Percentiles rank a stretch among this genome's conserved stretches.
Conservation (phyloP, 108 stramenopile species). For the Mediolabrus comicus region DNA sequence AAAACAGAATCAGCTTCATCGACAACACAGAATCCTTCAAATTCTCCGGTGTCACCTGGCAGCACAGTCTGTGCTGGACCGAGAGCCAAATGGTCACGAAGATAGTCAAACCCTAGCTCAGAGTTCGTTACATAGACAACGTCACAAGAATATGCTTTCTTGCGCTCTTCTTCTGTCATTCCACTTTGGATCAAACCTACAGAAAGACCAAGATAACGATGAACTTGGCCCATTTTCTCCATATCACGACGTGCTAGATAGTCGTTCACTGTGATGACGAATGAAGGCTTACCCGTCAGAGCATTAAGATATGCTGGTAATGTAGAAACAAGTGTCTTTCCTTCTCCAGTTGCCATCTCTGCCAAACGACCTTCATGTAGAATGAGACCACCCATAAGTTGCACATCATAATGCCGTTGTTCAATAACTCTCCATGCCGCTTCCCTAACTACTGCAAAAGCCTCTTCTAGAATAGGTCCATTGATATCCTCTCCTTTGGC, state of each 20-base stretch:
- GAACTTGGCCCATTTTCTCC: slow-evolving; percentile 94
- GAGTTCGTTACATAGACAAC: slow-evolving; percentile 95
- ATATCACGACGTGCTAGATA: slow-evolving; percentile 94
- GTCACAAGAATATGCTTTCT: slow-evolving; percentile 86
- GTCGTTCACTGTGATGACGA: slow-evolving; percentile 95
- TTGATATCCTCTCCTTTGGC: slow-evolving; percentile 73
- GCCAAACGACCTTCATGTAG: slow-evolving; percentile 90
- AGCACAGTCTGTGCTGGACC: slow-evolving; percentile 81
- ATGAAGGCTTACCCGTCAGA: slow-evolving; percentile 66
- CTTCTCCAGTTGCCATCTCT: slow-evolving; percentile 98
- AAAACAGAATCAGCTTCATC: slow-evolving; percentile 97
- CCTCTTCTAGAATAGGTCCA: slow-evolving; percentile 79
- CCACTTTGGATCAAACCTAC: slow-evolving; percentile 91
- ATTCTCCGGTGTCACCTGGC: slow-evolving; percentile 66
- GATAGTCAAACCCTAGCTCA: slow-evolving; percentile 95
- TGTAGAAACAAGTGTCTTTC: slow-evolving; percentile 93
- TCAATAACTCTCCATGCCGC: slow-evolving; percentile 94
- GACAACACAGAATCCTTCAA: slow-evolving; percentile 90
- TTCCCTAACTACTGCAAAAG: slow-evolving; percentile 96
- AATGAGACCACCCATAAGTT: slow-evolving; percentile 89
- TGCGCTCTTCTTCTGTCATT: slow-evolving; percentile 83
- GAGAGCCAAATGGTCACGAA: slow-evolving; percentile 86
- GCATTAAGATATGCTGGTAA: slow-evolving; percentile 88
- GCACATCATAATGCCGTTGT: slow-evolving; percentile 94
- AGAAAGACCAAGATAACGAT: slow-evolving; percentile 89